phyloP scores from a whole-genome alignment of 805 yeast species.

The Candida peoriensis region DNA sequence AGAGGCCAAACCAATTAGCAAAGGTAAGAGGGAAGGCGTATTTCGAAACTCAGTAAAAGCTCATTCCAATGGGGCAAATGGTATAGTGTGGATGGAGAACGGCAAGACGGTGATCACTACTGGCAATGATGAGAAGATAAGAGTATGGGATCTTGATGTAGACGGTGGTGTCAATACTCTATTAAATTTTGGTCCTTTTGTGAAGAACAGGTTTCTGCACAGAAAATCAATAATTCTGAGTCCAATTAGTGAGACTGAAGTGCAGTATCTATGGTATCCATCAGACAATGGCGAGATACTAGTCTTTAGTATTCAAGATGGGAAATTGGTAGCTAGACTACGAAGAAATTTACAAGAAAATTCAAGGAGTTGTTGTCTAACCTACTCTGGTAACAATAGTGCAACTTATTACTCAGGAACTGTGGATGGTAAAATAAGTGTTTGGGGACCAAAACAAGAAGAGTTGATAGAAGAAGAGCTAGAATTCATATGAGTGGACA shows the following conservation, averaged over 20 bases:
- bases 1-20: slow-evolving; percentile 14
- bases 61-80: slow-evolving; percentile 76
- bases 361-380: slow-evolving; percentile 46
- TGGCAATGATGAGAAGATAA: slow-evolving; percentile 76
- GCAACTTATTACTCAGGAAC: slow-evolving; percentile 55
- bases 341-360: slow-evolving; percentile 37
- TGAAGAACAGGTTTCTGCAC: slow-evolving; percentile 51
- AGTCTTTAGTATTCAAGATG: slow-evolving; percentile 53
- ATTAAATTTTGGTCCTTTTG: slow-evolving; percentile 72
- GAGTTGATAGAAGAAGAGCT: slow-evolving; percentile 7
- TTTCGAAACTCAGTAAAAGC: slow-evolving; percentile 40
- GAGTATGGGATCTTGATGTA: slow-evolving; percentile 69
- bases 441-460: slow-evolving; percentile 44
- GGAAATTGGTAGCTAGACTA: slow-evolving; percentile 57
- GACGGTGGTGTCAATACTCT: slow-evolving; percentile 51
- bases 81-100: slow-evolving; percentile 63
- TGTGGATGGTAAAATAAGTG: slow-evolving; percentile 58
- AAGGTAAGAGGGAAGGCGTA: slow-evolving; percentile 18
- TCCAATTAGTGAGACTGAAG: slow-evolving; percentile 43
- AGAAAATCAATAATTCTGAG: slow-evolving; percentile 26
- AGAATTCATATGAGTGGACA: not conserved
- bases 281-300: slow-evolving; percentile 71
- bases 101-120: slow-evolving; percentile 62
- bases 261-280: slow-evolving; percentile 61
- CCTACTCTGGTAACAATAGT: slow-evolving; percentile 38